These are phyloP conservation scores for Tricholoma saponaceum DNA, from an alignment of 768 basidiomycete species.

Conservation along the genomic window DNA sequence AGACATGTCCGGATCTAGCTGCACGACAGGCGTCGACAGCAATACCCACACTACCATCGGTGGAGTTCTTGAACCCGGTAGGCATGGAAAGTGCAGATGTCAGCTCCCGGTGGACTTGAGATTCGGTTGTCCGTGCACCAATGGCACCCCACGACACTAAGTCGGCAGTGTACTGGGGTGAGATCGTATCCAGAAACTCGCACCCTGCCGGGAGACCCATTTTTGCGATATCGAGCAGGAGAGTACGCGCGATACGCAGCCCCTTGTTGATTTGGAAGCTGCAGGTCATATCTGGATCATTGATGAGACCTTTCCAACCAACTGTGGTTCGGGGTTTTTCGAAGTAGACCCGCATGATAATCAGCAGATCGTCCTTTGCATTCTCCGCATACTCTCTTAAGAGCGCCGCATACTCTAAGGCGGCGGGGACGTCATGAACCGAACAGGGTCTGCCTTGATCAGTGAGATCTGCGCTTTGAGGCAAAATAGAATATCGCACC, in stretches of 20 bases:
- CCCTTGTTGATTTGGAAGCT: constrained; percentile 97
- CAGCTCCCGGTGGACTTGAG: constrained; percentile 89
- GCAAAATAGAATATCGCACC: constrained; percentile 42
- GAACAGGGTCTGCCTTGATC: constrained; percentile 78
- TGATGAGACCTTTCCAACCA: constrained; percentile 99
- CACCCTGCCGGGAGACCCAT: constrained; percentile 93
- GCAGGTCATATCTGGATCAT: constrained; percentile 92
- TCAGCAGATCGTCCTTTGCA: constrained; percentile 82
- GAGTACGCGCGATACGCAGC: constrained; percentile 78
- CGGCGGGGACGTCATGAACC: constrained; percentile 85
- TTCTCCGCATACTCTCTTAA: constrained; percentile 76
- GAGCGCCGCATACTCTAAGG: constrained; percentile 80
- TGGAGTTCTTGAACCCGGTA: constrained; percentile 98
- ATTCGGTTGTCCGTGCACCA: constrained; percentile 89
- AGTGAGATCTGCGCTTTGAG: background rate
- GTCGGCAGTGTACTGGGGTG: constrained; percentile 89
- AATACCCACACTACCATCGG: constrained; percentile 88
- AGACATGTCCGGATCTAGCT: constrained; percentile 87
- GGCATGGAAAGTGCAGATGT: constrained; percentile 89
- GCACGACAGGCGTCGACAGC: constrained; percentile 96
- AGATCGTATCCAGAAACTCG: constrained; percentile 80
- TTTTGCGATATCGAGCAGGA: constrained; percentile 86
- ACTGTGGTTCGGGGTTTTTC: constrained; percentile 96
- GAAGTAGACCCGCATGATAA: constrained; percentile 98
- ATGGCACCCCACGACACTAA: constrained; percentile 92